A percentile compares a stretch with the other conserved stretches of the same genome.
Conservation (phyloP, 2,329 filamentous ascomycete genomes). For the Cladosporium sp. region DNA sequence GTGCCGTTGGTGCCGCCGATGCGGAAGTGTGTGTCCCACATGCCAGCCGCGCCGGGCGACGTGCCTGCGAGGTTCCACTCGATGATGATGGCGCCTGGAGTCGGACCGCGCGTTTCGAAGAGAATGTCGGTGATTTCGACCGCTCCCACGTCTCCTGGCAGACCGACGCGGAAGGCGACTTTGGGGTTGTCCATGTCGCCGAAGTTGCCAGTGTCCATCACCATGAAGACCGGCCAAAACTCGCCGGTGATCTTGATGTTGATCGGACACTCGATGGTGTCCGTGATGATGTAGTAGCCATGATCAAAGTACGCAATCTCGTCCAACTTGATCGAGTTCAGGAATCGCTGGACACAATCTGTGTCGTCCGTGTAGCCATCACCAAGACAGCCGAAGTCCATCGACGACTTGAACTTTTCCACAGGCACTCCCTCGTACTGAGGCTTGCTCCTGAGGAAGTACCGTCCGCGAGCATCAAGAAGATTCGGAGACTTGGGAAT, state of each 20-base stretch:
- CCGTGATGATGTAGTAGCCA: conserved; percentile 62
- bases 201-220: conserved; percentile 72
- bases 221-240: conserved; percentile 88
- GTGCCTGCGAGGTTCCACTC: conserved; percentile 81
- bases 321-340: conserved; percentile 64
- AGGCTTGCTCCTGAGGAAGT: conserved; percentile 79
- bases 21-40: conserved; percentile 94
- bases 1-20: conserved; percentile 49
- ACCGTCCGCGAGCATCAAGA: conserved; percentile 60
- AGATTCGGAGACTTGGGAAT: conserved; percentile 68
- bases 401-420: conserved; percentile 69
- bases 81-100: conserved; percentile 85
- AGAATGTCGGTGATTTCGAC: conserved; percentile 89
- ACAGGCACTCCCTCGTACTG: conserved; percentile 73
- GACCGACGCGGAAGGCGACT: conserved; percentile 83
- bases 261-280: conserved; percentile 60
- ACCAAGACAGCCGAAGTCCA: conserved; percentile 64
- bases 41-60: conserved; percentile 68
- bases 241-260: conserved; percentile 83
- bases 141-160: conserved; percentile 71
- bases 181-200: conserved; percentile 72
- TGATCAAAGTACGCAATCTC: conserved; percentile 67
- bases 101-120: conserved; percentile 79
- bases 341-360: conserved; percentile 74
- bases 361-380: conserved; percentile 88